These are phyloP conservation scores for Leucosporidium yakuticum DNA, from an alignment of 768 basidiomycete species.

Conservation along the genomic window DNA sequence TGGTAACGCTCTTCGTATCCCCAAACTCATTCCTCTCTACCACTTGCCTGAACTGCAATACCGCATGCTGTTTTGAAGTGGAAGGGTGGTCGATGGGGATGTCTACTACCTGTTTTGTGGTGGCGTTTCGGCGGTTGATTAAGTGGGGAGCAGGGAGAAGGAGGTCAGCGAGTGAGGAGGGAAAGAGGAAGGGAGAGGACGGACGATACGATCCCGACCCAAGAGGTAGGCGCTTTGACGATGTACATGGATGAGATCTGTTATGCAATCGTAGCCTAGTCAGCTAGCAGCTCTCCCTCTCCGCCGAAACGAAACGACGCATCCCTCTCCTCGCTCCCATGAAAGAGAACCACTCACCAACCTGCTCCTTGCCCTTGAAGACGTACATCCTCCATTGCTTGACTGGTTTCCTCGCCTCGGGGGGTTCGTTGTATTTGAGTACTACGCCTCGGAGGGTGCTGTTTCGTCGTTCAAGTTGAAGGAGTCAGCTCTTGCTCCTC, in stretches of 20 bases:
- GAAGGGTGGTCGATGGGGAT: conserved; percentile 93
- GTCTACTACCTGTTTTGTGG: conserved; percentile 50
- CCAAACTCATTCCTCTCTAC: conserved; percentile 85
- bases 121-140: too few relatives aligned
- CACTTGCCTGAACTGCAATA: conserved; percentile 87
- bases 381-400: conserved; percentile 92
- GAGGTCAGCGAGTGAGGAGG: not conserved
- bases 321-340: not conserved
- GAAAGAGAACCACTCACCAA: conserved; percentile 57
- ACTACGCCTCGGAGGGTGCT: conserved; percentile 49
- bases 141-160: not conserved
- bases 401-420: conserved; percentile 87
- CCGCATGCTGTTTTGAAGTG: conserved; percentile 97
- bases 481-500: conserved; percentile 66
- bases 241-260: conserved; percentile 86
- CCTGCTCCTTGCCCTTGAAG: conserved; percentile 89
- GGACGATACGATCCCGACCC: conserved; percentile 78
- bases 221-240: conserved; percentile 90
- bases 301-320: too few relatives aligned
- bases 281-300: not conserved
- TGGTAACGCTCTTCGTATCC: conserved; percentile 64
- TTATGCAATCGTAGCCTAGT: not conserved
- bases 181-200: conserved; percentile 34
- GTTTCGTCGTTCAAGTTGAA: conserved; percentile 42
- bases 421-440: conserved; percentile 96